A percentile compares a stretch with the other conserved stretches of the same genome.
Evolutionary conservation across 257 asterid genomes (phyloP).

Genomic region (Scutellaria baicalensis): DNA sequence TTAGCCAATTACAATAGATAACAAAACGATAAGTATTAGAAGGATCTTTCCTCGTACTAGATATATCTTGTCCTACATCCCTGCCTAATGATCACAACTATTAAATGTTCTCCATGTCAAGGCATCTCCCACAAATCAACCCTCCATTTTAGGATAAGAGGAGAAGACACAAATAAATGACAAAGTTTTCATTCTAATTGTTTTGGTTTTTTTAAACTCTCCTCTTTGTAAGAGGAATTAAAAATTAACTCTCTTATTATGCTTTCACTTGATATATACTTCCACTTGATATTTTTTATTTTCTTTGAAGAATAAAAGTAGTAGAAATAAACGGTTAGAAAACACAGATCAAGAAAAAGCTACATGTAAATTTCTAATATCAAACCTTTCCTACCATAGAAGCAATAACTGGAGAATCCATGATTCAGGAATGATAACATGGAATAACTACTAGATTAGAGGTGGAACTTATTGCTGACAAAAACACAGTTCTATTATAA

Average conservation of each 20-base stretch:
- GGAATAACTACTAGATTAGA: not conserved
- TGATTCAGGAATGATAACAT: not conserved
- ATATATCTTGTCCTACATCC: not conserved
- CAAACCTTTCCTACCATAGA: conserved; percentile 5
- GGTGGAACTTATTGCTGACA: conserved; percentile 3
- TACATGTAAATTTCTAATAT: not conserved
- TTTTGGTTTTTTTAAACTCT: not conserved
- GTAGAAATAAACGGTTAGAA: not conserved
- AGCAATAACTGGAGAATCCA: not conserved
- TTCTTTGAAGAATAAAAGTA: not conserved
- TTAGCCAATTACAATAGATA: not conserved
- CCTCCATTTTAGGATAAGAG: not conserved
- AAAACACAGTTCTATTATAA: not conserved
- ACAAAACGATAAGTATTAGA: not conserved
- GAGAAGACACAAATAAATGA: not conserved
- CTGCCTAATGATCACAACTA: not conserved
- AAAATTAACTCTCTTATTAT: not conserved
- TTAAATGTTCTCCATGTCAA: not conserved
- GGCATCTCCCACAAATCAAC: not conserved
- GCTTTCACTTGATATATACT: not conserved
- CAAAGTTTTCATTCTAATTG: not conserved
- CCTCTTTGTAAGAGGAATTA: not conserved
- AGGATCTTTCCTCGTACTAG: conserved; percentile 5
- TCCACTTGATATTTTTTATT: not conserved
- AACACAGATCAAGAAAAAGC: conserved; percentile 2